phyloP scores from a whole-genome alignment of 192 early-diverging fungal genomes.

The Geranomyces variabilis region DNA sequence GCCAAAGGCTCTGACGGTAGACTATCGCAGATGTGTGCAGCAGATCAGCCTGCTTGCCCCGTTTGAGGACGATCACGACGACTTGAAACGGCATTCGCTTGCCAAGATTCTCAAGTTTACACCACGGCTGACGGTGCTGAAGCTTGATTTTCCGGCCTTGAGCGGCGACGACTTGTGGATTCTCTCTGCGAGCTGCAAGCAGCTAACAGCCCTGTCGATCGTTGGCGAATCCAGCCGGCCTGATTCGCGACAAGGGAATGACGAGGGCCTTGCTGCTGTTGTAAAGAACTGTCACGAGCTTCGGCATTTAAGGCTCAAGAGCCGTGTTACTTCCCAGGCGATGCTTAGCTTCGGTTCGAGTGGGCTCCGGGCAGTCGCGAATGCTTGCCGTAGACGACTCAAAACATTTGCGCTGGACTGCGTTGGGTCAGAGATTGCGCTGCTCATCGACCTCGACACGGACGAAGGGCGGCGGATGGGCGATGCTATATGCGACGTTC shows the following conservation, averaged over 20 bases:
- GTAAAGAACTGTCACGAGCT: constrained; percentile 8
- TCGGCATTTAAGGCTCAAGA: constrained; percentile 14
- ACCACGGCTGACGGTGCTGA: constrained; percentile 8
- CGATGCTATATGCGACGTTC: constrained; percentile 8
- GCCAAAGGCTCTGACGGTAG: constrained; percentile 1
- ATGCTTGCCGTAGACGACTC: constrained; percentile 12
- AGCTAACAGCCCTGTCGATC: constrained; percentile 5
- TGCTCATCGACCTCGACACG: neutral
- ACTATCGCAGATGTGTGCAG: constrained; percentile 16
- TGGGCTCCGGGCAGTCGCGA: constrained; percentile 3
- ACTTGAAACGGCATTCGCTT: neutral
- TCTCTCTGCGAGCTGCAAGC: constrained; percentile 12
- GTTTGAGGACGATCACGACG: neutral
- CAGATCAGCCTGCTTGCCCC: neutral
- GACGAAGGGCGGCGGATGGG: constrained; percentile 4
- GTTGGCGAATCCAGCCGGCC: neutral
- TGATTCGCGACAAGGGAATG: neutral
- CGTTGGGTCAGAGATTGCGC: constrained; percentile 1
- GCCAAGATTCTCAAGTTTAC: constrained; percentile 1
- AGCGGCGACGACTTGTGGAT: constrained; percentile 29
- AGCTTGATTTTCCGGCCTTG: constrained; percentile 11
- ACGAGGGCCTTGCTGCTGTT: constrained; percentile 18
- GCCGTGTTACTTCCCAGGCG: neutral
- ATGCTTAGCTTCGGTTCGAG: neutral
- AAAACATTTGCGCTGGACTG: constrained; percentile 23